Base-by-base conservation (phyloP, 2,329 filamentous ascomycete species). In the Penicillium sp. region DNA sequence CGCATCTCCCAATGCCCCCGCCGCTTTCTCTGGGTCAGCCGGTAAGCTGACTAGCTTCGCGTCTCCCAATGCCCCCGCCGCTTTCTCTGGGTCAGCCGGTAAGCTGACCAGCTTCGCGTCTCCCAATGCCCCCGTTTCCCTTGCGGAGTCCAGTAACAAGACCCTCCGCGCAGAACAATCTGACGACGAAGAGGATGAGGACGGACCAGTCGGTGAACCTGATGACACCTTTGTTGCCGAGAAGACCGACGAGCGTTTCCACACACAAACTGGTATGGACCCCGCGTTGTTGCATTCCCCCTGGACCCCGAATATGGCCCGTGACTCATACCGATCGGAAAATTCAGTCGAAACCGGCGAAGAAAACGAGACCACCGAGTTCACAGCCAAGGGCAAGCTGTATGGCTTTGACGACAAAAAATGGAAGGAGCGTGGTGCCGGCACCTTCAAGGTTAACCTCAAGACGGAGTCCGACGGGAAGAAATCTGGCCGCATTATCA, bases 341-440 rank as follows among this genome's bases (percentile, higher is more conserved):
- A 2, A 10, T 35, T 47, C 59, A 90, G 80, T 91, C 37, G 85
- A 95, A 65, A 91, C 93, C 45, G 91, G 91, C 49, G 91, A 97
- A 70, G 83, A 89, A 61, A 82, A 82, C 43, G 91, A 97, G 67
- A 76, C 77, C 19, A 91, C 86, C 2, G 72, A 88, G 43, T 80
- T 91, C 63, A 79, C 82, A 39, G 82, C 85, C 52, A 84, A 90
- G 56, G 85, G 88, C 19, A 95, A 94, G 69, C 80, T 97, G 51
- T 97, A 88, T 72, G 79, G 84, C 51, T 85, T 93, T 61, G 82
- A 85, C 32, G 77, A 77, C 40, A 79, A 79, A 48, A 83, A 82
- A 41, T 97, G 91, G 91, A 91, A 91, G 68, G 91, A 97, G 71
- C 83, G 90, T 45, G 90, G 90, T 12, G 78, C 83, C 4, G 90